Evolutionary conservation across 169 alveolate species (phyloP).

Genomic region (Miamiensis avidus): DNA sequence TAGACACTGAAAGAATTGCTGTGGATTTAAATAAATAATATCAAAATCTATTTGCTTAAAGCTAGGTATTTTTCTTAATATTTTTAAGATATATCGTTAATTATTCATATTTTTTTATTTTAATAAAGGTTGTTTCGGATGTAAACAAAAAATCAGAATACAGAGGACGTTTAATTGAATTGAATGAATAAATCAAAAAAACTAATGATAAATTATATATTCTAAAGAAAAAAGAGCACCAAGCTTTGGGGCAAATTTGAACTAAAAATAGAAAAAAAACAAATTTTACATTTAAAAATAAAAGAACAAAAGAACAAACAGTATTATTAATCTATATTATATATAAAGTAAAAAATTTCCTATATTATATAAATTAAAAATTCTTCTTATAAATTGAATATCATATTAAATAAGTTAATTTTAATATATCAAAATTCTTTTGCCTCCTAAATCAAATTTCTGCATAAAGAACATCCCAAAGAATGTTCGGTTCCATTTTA

Average conservation of each 20-base stretch:
- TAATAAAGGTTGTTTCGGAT: background rate
- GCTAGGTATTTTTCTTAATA: background rate
- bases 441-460: constrained; percentile 54
- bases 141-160: background rate
- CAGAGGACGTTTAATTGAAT: background rate
- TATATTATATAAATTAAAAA: too few relatives aligned
- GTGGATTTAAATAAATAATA: background rate
- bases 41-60: background rate
- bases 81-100: too few relatives aligned
- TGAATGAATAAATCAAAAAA: background rate
- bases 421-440: constrained; percentile 46
- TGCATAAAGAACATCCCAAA: constrained; percentile 86
- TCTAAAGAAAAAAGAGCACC: background rate
- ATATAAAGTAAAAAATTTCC: too few relatives aligned
- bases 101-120: too few relatives aligned
- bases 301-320: too few relatives aligned
- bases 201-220: background rate
- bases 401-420: background rate
- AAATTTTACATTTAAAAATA: too few relatives aligned
- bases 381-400: too few relatives aligned
- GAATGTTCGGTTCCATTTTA: constrained; percentile 88
- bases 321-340: too few relatives aligned
- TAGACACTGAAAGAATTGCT: background rate
- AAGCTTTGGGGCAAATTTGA: too few relatives aligned
- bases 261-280: too few relatives aligned